Evolutionary conservation across 176 grass and related monocot genomes (phyloP), one percentile per base, ranked within the genome.

Genomic region (Zizania latifolia): DNA sequence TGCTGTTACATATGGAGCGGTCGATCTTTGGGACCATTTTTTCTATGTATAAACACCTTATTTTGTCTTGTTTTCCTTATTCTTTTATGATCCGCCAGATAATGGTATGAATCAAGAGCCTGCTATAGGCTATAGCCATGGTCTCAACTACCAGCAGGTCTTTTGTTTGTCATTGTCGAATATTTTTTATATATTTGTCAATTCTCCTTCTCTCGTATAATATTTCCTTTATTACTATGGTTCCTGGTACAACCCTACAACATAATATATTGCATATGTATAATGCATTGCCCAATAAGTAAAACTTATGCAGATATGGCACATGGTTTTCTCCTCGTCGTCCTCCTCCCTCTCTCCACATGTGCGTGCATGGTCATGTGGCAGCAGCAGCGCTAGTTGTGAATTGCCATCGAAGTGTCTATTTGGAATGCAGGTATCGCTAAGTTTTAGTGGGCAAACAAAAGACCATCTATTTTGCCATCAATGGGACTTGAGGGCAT

Each of bases 261-360:
- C n/a, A n/a, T n/a, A n/a, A n/a, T n/a, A n/a, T n/a, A 19, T 37
- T 34, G 10, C 21, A 12, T 79, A n/a, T 27, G 17, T 29, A 50
- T 74, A 66, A 23, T 78, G 30, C 34, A 64, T 58, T 51, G 48
- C 75, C 75, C 82, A 64, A 29, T 79, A 58, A 73, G 78, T 68
- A 85, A 66, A 65, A 58, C 29, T 48, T 17, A 64, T 65, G 35
- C 21, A 83, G 36, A 77, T 40, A 72, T 72, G 67, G 58, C 82
- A 55, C 24, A 36, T 45, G 71, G 38, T 45, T 33, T 55, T 46
- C 58, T 33, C 17, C 0, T 34, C 43, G 3, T 4, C 32, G 1
- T 34, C 58, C 5, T 32, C 5, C 14, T 38, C 58, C 9, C 0
- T 10, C 5, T 21, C 68, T 11, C 3, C 0, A 2, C 8, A n/a